phyloP scores from a whole-genome alignment of 2,329 filamentous ascomycete genomes.

The Rhinocladiella mackenziei region DNA sequence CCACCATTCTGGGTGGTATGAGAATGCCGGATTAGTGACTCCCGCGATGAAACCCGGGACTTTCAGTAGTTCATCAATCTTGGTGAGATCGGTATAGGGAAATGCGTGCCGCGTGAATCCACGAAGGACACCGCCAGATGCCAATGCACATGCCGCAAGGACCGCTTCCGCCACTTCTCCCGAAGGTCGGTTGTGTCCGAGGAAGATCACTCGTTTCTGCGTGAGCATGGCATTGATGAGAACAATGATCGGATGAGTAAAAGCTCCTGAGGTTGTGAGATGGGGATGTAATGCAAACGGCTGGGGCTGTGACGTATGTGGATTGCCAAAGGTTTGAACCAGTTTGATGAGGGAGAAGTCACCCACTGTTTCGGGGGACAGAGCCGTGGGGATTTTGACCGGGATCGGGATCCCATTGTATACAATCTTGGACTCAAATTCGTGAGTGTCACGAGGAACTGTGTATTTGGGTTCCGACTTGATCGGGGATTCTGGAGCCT shows the following conservation, averaged over 20 bases:
- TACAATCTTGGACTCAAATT: slow-evolving; percentile 91
- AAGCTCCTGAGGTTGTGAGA: slow-evolving; percentile 83
- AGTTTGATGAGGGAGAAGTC: slow-evolving; percentile 97
- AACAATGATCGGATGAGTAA: slow-evolving; percentile 91
- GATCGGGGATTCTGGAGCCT: slow-evolving; percentile 45
- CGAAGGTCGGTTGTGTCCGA: slow-evolving; percentile 91
- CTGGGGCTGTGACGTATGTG: slow-evolving; percentile 77
- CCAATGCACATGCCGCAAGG: slow-evolving; percentile 88
- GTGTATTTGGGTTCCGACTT: slow-evolving; percentile 64
- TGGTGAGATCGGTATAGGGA: slow-evolving; percentile 95
- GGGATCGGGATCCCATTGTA: slow-evolving; percentile 97
- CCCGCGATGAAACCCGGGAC: slow-evolving; percentile 97
- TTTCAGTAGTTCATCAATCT: slow-evolving; percentile 92
- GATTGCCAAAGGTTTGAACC: slow-evolving; percentile 85
- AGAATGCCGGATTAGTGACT: slow-evolving; percentile 95
- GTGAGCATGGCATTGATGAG: slow-evolving; percentile 91
- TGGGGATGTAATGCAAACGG: slow-evolving; percentile 85
- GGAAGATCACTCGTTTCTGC: slow-evolving; percentile 92
- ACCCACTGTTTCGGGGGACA: slow-evolving; percentile 92
- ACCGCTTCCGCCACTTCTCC: slow-evolving; percentile 98
- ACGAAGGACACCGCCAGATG: slow-evolving; percentile 83
- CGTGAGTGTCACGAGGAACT: slow-evolving; percentile 89
- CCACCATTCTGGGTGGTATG: slow-evolving; percentile 96
- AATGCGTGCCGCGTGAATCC: slow-evolving; percentile 96
- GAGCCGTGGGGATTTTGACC: slow-evolving; percentile 89